phyloP scores from a whole-genome alignment of 2,329 filamentous ascomycete genomes.

The Cercospora sojina region DNA sequence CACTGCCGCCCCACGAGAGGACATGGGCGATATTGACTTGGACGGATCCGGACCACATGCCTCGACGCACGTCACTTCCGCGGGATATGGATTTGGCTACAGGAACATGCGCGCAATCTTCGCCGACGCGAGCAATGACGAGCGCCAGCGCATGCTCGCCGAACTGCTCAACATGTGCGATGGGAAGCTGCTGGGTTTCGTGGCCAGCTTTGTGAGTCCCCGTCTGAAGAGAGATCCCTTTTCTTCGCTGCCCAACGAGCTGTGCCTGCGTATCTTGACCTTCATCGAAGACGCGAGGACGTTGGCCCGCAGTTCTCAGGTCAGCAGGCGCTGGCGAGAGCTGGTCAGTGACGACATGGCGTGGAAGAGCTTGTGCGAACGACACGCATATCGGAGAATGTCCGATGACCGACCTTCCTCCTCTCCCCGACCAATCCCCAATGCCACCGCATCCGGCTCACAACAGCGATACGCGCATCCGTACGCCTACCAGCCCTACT shows the following conservation, averaged over 20 bases:
- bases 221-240: constrained; percentile 96
- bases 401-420: constrained; percentile 45
- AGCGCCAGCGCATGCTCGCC: constrained; percentile 77
- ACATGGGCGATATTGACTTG: constrained; percentile 58
- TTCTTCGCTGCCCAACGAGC: constrained; percentile 83
- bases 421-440: constrained; percentile 25
- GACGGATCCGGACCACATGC: constrained; percentile 29
- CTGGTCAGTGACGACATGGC: constrained; percentile 94
- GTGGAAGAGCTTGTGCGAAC: constrained; percentile 96
- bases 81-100: constrained; percentile 47
- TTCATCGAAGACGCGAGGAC: constrained; percentile 97
- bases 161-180: constrained; percentile 92
- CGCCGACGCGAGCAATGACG: constrained; percentile 69
- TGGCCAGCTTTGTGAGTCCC: constrained; percentile 93
- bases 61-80: constrained; percentile 29
- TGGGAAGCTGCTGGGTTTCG: constrained; percentile 91
- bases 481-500: constrained; percentile 31
- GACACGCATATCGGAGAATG: constrained; percentile 76
- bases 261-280: constrained; percentile 89
- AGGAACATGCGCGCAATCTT: constrained; percentile 79
- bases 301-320: constrained; percentile 86
- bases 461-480: constrained; percentile 31
- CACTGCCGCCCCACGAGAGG: constrained; percentile 74
- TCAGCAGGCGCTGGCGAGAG: constrained; percentile 93
- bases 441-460: constrained; percentile 14